A percentile compares a stretch with the other conserved stretches of the same genome.
Evolutionary conservation across 495 filamentous ascomycete species (phyloP).

Genomic region (Amphirosellinia nigrospora): DNA sequence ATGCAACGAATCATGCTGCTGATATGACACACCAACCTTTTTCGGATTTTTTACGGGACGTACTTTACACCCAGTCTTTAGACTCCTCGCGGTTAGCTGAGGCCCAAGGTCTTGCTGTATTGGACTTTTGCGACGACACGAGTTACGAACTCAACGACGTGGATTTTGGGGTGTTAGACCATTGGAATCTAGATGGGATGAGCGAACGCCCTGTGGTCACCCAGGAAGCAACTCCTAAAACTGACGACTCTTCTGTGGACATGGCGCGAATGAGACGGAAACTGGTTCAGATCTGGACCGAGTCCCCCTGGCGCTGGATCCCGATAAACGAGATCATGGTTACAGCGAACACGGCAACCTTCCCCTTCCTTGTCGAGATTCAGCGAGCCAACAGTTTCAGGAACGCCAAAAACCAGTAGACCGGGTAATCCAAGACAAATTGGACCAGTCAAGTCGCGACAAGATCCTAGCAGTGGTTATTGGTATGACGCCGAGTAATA

Average conservation of each 20-base stretch:
- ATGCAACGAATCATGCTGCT: conserved; percentile 26
- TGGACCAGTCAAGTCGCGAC: conserved; percentile 59
- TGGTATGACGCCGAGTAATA: conserved; percentile 52
- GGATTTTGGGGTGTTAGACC: conserved; percentile 64
- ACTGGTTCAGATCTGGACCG: conserved; percentile 46
- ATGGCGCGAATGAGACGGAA: conserved; percentile 41
- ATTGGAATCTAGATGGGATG: conserved; percentile 58
- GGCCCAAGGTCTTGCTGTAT: conserved; percentile 43
- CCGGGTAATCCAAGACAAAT: conserved; percentile 46
- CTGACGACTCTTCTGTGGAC: conserved; percentile 38
- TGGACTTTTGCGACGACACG: conserved; percentile 58
- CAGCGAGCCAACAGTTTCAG: conserved; percentile 31
- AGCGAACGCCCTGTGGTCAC: conserved; percentile 28
- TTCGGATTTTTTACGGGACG: conserved; percentile 45
- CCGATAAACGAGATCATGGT: conserved; percentile 57
- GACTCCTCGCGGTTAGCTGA: conserved; percentile 36
- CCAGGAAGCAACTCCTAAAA: conserved; percentile 22
- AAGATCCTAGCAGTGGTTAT: conserved; percentile 64
- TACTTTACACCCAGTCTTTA: conserved; percentile 42
- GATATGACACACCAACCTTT: conserved; percentile 37
- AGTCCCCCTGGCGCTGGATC: conserved; percentile 62
- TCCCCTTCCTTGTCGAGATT: conserved; percentile 52
- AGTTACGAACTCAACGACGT: conserved; percentile 66
- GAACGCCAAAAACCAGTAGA: conserved; percentile 31
- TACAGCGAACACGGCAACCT: conserved; percentile 62